Conservation (phyloP, 73 alveolate genomes). For the Symbiodinium pilosum region DNA sequence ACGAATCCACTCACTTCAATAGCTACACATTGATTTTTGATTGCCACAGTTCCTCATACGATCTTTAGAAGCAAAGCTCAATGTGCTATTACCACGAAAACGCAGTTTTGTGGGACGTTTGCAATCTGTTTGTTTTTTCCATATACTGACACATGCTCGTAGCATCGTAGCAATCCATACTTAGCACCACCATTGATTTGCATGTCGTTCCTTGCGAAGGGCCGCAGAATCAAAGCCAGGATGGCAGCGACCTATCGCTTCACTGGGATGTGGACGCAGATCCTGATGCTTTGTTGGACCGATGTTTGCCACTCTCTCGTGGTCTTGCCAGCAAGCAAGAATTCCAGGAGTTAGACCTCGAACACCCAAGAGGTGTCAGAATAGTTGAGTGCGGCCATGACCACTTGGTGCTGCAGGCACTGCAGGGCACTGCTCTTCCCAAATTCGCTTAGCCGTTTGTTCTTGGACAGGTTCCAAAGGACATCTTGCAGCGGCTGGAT, state of each 20-base stretch:
- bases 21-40: no score
- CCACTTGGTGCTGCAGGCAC: slow-evolving; percentile 36
- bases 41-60: no score
- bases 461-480: slow-evolving; percentile 16
- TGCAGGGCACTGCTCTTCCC: neutral
- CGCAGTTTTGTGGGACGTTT: no score
- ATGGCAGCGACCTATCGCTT: slow-evolving; percentile 57
- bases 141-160: no score
- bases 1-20: no score
- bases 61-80: no score
- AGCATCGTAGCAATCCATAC: no score
- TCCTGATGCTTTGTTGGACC: slow-evolving; percentile 85
- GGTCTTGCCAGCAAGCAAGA: neutral
- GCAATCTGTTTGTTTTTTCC: no score
- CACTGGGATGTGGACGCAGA: slow-evolving; percentile 91
- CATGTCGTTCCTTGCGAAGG: no score
- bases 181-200: no score
- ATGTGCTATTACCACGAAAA: no score
- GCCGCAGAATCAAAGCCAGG: no score
- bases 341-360: slow-evolving; percentile 57
- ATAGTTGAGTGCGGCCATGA: neutral
- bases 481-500: slow-evolving; percentile 22
- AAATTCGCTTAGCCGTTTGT: neutral
- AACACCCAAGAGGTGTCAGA: slow-evolving; percentile 36
- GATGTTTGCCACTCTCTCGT: neutral